A percentile compares a stretch with the other conserved stretches of the same genome.
phyloP scores from a whole-genome alignment of 2,329 filamentous ascomycete genomes.

The Penicillium sp. region DNA sequence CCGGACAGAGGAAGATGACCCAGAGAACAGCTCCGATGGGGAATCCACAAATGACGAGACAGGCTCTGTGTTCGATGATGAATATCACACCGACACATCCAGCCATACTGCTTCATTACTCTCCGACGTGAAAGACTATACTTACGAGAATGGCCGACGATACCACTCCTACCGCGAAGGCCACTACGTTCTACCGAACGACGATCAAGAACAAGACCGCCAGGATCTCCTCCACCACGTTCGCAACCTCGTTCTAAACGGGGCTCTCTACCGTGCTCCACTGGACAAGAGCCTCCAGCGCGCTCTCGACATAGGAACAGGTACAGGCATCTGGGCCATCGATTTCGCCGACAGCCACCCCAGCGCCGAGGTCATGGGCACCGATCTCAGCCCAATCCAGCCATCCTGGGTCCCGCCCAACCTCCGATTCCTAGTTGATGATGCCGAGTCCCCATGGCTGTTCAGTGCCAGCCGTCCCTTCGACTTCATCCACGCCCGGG shows the following conservation, averaged over 20 bases:
- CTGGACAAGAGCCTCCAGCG: slow-evolving; percentile 29
- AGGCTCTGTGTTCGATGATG: slow-evolving; percentile 20
- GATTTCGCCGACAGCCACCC: slow-evolving; percentile 40
- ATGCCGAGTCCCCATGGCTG: slow-evolving; percentile 35
- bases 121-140: slow-evolving; percentile 23
- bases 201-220: slow-evolving; percentile 37
- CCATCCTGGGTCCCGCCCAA: slow-evolving; percentile 41
- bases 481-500: slow-evolving; percentile 37
- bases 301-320: slow-evolving; percentile 44
- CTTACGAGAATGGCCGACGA: slow-evolving; percentile 29
- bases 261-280: slow-evolving; percentile 40
- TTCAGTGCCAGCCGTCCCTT: slow-evolving; percentile 26
- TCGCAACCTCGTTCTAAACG: slow-evolving; percentile 37
- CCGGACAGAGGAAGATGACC: slow-evolving; percentile 1
- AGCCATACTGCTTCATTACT: slow-evolving; percentile 23
- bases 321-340: slow-evolving; percentile 36
- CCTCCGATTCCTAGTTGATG: slow-evolving; percentile 36
- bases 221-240: slow-evolving; percentile 40
- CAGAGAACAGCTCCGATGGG: slow-evolving; percentile 7
- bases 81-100: slow-evolving; percentile 21
- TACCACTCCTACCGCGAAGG: slow-evolving; percentile 31
- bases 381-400: slow-evolving; percentile 48
- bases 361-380: slow-evolving; percentile 46
- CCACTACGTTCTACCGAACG: slow-evolving; percentile 37
- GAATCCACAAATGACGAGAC: slow-evolving; percentile 12